Conservation (phyloP, 129 eudicot genomes). For the Scalesia atractyloides region DNA sequence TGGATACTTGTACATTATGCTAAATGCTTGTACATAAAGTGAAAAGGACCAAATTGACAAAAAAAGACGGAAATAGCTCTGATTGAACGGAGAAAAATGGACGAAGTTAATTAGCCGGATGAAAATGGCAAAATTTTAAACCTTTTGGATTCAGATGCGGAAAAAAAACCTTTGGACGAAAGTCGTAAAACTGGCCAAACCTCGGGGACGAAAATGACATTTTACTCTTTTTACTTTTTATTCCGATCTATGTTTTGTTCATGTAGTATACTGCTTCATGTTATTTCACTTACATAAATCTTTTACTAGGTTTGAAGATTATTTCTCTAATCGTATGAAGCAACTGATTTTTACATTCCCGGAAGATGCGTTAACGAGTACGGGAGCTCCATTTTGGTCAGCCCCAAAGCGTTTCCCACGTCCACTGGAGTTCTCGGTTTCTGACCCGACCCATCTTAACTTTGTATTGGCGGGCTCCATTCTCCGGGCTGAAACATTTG, state of each 20-base stretch:
- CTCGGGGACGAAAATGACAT: neutral
- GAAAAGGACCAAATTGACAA: no score
- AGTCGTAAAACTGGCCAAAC: no score
- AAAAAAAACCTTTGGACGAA: no score
- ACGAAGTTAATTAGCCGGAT: no score
- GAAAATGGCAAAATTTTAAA: no score
- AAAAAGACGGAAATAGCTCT: no score
- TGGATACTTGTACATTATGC: no score
- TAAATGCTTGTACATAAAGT: no score
- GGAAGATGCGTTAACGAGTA: constrained; percentile 88
- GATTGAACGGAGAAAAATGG: no score
- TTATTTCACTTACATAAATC: constrained; percentile 3
- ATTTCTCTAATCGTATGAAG: constrained; percentile 79
- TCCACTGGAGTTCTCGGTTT: constrained; percentile 63
- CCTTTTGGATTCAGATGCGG: no score
- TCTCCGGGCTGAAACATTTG: constrained; percentile 87
- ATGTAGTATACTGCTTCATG: constrained; percentile 4
- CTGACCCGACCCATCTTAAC: constrained; percentile 76
- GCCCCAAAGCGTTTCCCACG: constrained; percentile 95
- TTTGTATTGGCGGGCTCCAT: constrained; percentile 71
- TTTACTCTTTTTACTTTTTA: neutral
- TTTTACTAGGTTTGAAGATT: constrained; percentile 81
- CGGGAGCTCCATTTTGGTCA: constrained; percentile 96
- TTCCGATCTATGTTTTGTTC: neutral
- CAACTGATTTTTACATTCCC: constrained; percentile 87